These are phyloP conservation scores for Beauveria sp. DNA, from an alignment of 2,329 filamentous ascomycete species.

Conservation along the genomic window DNA sequence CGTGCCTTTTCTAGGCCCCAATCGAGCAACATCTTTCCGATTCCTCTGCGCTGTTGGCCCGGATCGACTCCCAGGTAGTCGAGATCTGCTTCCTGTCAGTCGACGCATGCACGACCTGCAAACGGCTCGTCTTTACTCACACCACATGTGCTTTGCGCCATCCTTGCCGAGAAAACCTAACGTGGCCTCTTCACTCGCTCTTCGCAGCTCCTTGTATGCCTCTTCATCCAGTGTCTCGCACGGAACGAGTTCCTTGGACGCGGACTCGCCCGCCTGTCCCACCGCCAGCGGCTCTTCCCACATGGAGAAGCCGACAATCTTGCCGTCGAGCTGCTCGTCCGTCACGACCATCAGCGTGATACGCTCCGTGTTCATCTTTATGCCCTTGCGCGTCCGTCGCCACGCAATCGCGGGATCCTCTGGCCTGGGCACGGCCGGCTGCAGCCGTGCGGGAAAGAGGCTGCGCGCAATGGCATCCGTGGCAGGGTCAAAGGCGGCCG, in stretches of 20 bases:
- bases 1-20: slow-evolving; percentile 13
- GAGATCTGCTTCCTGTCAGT: slow-evolving; percentile 10
- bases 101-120: background rate
- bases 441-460: slow-evolving; percentile 14
- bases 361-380: slow-evolving; percentile 11
- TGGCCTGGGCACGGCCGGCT: background rate
- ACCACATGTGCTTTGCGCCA: slow-evolving; percentile 13
- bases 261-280: slow-evolving; percentile 7
- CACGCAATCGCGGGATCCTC: slow-evolving; percentile 11
- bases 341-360: slow-evolving; percentile 16
- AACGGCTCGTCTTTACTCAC: slow-evolving; percentile 8
- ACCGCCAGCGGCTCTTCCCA: slow-evolving; percentile 14
- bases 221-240: slow-evolving; percentile 13
- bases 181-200: slow-evolving; percentile 5
- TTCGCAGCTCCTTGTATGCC: slow-evolving; percentile 11
- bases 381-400: slow-evolving; percentile 13
- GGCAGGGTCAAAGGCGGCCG: slow-evolving; percentile 17
- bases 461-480: slow-evolving; percentile 13
- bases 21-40: slow-evolving; percentile 14
- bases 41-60: slow-evolving; percentile 14
- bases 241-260: background rate
- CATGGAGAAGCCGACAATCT: slow-evolving; percentile 16
- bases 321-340: slow-evolving; percentile 10
- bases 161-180: slow-evolving; percentile 13
- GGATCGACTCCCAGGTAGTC: slow-evolving; percentile 16